These are phyloP conservation scores for Coniochaeta sp. DNA, from an alignment of 2,329 filamentous ascomycete genomes.

Conservation along the genomic window DNA sequence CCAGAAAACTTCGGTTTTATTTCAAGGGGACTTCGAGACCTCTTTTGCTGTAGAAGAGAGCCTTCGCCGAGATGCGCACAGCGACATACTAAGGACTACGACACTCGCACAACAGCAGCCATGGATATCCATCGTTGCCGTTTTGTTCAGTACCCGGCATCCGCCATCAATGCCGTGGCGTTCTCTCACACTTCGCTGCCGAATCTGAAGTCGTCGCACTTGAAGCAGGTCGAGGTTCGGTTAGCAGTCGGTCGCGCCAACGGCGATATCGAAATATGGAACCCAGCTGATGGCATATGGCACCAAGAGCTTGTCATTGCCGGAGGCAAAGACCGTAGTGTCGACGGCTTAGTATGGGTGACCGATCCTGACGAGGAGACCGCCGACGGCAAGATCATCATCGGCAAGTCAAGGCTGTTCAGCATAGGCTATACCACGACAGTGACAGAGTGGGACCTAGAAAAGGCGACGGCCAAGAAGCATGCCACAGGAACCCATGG, in stretches of 20 bases:
- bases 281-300: conserved; percentile 75
- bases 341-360: conserved; percentile 88
- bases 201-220: conserved; percentile 35
- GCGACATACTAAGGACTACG: neutral
- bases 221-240: conserved; percentile 54
- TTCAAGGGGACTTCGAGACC: neutral
- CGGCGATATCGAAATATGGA: conserved; percentile 97
- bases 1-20: conserved; percentile 10
- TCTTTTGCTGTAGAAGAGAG: neutral
- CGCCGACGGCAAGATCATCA: conserved; percentile 50
- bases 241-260: conserved; percentile 89
- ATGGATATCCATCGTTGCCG: conserved; percentile 98
- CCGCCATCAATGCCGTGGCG: conserved; percentile 87
- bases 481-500: conserved; percentile 89
- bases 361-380: conserved; percentile 72
- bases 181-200: conserved; percentile 69
- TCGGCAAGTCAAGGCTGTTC: conserved; percentile 79
- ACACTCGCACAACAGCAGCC: conserved; percentile 9
- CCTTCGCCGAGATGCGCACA: neutral
- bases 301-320: conserved; percentile 81
- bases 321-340: conserved; percentile 76
- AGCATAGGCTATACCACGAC: conserved; percentile 91
- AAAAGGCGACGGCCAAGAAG: conserved; percentile 66
- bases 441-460: conserved; percentile 92
- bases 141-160: conserved; percentile 87